Base-by-base conservation (phyloP, 768 basidiomycete species). In the Boletus rubescentipes region DNA sequence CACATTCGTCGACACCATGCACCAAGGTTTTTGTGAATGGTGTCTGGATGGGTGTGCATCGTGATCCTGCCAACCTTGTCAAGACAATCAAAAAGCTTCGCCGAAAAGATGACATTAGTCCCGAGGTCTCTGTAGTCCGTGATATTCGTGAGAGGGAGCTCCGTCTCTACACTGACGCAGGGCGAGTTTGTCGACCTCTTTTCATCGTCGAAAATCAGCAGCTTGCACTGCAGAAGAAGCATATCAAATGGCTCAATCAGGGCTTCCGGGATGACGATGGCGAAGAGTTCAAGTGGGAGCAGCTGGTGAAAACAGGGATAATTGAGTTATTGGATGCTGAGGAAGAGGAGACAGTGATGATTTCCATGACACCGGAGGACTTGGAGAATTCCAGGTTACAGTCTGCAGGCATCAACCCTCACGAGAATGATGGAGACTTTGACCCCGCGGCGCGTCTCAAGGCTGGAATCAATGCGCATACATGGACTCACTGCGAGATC, bases 11-110 rank as follows among this genome's bases (percentile, higher is more conserved):
- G 18, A 86, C 85, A 10, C 87, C 91, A 2, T 84, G 85, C 54
- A 98, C 96, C 18, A 98, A 98, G 73, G 93, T 99, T 18, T 99
- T 99, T 70, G 91, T 99, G 58, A 99, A 99, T 64, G 97, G 97
- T 67, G 95, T 98, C 12, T 99, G 97, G 97, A 94, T 97, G 83
- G 97, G 97, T 56, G 91, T 98, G 14, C 97, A 98, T 73, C 89
- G 94, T 46, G 93, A 98, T 66, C 90, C 96, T 9, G 87, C 88
- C 37, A 89, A 93, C 61, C 79, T 99, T 51, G 91, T 98, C 52
- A 89, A 88, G 66, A 97, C 95, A 14, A 85, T 99, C 72, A 91
- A 94, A 72, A 89, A 90, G 65, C 79, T 98, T 59, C 83, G 97
- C 55, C 78, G 97, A 64, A 93, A 92, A 68, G 93, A 95, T 60